A percentile compares a stretch with the other conserved stretches of the same genome.
Evolutionary conservation across 192 early-diverging fungal genomes (phyloP).

Genomic region (Mortierella alpina): DNA sequence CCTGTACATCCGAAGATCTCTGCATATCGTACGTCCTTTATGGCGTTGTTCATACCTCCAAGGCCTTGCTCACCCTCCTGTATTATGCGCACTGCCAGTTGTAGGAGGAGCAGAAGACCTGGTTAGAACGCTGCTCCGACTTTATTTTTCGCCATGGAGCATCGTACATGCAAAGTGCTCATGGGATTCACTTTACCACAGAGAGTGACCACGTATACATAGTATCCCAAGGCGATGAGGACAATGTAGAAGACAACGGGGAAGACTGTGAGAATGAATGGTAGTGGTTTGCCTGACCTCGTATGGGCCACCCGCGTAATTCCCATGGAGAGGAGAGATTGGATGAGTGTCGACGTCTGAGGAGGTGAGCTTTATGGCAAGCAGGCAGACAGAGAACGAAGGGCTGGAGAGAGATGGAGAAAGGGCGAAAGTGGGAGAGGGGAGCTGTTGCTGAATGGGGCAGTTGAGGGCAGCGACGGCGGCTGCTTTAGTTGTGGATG

Average conservation of each 20-base stretch:
- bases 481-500: too few relatives aligned
- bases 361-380: too few relatives aligned
- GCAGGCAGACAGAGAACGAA: too few relatives aligned
- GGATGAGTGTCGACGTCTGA: background rate
- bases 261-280: conserved; percentile 19
- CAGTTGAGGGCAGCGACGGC: too few relatives aligned
- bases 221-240: conserved; percentile 42
- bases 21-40: too few relatives aligned
- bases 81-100: conserved; percentile 17
- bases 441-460: too few relatives aligned
- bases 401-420: too few relatives aligned
- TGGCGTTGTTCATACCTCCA: conserved; percentile 17
- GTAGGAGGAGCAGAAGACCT: background rate
- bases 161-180: too few relatives aligned
- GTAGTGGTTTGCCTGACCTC: conserved; percentile 39
- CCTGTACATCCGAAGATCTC: too few relatives aligned
- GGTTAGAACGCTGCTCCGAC: background rate
- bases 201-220: conserved; percentile 29
- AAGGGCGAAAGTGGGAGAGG: too few relatives aligned
- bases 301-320: conserved; percentile 35
- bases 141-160: background rate
- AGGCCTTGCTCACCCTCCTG: conserved; percentile 11
- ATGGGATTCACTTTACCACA: conserved; percentile 18
- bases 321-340: background rate
- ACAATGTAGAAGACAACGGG: conserved; percentile 35